phyloP scores from a whole-genome alignment of 768 basidiomycete species.

The Lentinula aciculospora region DNA sequence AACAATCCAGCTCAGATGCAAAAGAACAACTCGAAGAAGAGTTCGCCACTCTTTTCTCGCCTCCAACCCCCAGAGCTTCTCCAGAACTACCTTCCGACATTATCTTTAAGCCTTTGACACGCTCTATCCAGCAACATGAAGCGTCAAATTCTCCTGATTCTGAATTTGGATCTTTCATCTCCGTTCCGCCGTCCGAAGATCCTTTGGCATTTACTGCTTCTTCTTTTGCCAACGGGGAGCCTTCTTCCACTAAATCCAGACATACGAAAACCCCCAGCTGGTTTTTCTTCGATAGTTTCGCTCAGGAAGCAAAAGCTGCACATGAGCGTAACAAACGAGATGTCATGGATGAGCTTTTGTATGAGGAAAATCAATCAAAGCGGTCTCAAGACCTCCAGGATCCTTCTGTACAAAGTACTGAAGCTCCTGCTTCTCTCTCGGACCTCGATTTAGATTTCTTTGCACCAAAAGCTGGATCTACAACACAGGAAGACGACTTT shows the following conservation, averaged over 20 bases:
- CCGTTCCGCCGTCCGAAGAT: slow-evolving; percentile 47
- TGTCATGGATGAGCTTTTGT: slow-evolving; percentile 58
- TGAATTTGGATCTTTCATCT: slow-evolving; percentile 61
- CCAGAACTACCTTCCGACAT: slow-evolving; percentile 16
- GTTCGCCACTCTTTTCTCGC: slow-evolving; percentile 38
- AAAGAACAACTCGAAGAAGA: slow-evolving; percentile 29
- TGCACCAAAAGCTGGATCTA: background rate
- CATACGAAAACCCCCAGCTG: slow-evolving; percentile 25
- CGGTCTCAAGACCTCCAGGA: slow-evolving; percentile 27
- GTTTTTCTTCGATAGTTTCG: slow-evolving; percentile 58
- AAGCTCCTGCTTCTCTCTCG: slow-evolving; percentile 15
- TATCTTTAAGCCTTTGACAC: background rate
- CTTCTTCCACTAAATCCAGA: background rate
- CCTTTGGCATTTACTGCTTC: slow-evolving; percentile 27
- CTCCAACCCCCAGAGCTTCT: slow-evolving; percentile 30
- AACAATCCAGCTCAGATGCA: slow-evolving; percentile 3
- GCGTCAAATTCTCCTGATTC: slow-evolving; percentile 29
- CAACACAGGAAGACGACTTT: background rate
- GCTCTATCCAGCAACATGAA: slow-evolving; percentile 8
- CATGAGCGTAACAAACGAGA: slow-evolving; percentile 45
- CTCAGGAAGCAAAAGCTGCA: slow-evolving; percentile 48
- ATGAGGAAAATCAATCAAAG: slow-evolving; percentile 67
- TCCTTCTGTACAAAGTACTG: background rate
- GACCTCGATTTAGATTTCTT: slow-evolving; percentile 29
- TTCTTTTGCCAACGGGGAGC: background rate